These are phyloP conservation scores for Pseudophaeomoniella oleicola DNA, from an alignment of 2,329 filamentous ascomycete genomes.

Conservation along the genomic window DNA sequence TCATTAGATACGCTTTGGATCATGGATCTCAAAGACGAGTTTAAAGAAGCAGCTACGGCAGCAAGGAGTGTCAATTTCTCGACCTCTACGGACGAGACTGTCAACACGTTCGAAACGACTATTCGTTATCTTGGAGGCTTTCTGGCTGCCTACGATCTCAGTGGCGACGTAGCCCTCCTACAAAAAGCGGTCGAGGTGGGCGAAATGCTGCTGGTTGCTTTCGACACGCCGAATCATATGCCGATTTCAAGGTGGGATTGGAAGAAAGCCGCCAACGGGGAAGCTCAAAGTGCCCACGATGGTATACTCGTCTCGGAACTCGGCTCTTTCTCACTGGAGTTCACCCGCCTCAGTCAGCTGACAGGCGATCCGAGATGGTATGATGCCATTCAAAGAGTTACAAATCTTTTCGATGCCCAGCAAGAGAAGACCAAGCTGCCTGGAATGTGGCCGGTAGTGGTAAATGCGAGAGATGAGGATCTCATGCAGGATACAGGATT, in stretches of 20 bases:
- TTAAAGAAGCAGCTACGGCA: slow-evolving; percentile 36
- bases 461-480: slow-evolving; percentile 15
- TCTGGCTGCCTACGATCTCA: slow-evolving; percentile 53
- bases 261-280: slow-evolving; percentile 10
- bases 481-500: slow-evolving; percentile 23
- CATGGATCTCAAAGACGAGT: slow-evolving; percentile 44
- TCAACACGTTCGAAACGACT: slow-evolving; percentile 80
- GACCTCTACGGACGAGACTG: slow-evolving; percentile 22
- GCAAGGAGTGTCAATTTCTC: slow-evolving; percentile 42
- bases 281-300: slow-evolving; percentile 14
- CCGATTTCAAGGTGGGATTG: slow-evolving; percentile 18
- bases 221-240: slow-evolving; percentile 18
- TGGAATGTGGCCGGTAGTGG: slow-evolving; percentile 23
- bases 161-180: slow-evolving; percentile 27
- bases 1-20: slow-evolving; percentile 48
- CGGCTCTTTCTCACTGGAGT: slow-evolving; percentile 25
- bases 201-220: slow-evolving; percentile 36
- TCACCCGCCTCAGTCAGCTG: slow-evolving; percentile 24
- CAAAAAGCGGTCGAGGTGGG: slow-evolving; percentile 39
- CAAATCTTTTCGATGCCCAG: slow-evolving; percentile 16
- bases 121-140: slow-evolving; percentile 77
- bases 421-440: slow-evolving; percentile 21
- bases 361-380: slow-evolving; percentile 23
- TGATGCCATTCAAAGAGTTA: slow-evolving; percentile 22
- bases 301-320: slow-evolving; percentile 19